phyloP scores from a whole-genome alignment of 2,329 filamentous ascomycete species.

The Verticillium nonalfalfae region DNA sequence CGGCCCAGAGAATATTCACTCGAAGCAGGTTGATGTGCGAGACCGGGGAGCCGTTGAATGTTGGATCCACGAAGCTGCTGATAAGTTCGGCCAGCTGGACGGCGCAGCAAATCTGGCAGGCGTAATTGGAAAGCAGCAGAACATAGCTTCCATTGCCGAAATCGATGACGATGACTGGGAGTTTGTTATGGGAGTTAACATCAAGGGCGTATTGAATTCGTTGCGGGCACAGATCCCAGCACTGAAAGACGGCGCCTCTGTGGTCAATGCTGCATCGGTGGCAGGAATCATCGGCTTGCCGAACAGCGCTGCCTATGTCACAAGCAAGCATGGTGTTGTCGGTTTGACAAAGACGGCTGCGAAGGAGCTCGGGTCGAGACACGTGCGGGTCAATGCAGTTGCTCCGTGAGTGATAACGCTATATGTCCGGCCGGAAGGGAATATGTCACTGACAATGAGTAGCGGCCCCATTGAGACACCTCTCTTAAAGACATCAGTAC shows the following conservation, averaged over 20 bases:
- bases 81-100: constrained; percentile 28
- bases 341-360: constrained; percentile 22
- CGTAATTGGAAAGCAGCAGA: constrained; percentile 9
- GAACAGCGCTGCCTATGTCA: constrained; percentile 19
- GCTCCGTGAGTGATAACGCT: constrained; percentile 15
- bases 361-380: constrained; percentile 15
- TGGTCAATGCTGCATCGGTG: constrained; percentile 37
- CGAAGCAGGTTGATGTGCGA: constrained; percentile 7
- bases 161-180: constrained; percentile 34
- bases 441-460: no score
- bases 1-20: constrained; percentile 2
- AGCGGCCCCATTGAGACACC: constrained; percentile 10
- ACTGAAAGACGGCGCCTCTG: constrained; percentile 31
- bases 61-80: constrained; percentile 23
- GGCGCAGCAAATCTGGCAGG: constrained; percentile 33
- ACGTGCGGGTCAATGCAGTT: constrained; percentile 18
- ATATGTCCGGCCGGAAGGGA: no score
- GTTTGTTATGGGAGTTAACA: constrained; percentile 33
- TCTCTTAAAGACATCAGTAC: constrained; percentile 2
- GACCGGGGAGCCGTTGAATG: constrained; percentile 8
- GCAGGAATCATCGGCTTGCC: constrained; percentile 29
- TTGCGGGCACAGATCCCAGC: constrained; percentile 38
- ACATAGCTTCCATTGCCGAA: constrained; percentile 12
- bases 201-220: constrained; percentile 42
- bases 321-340: constrained; percentile 23